phyloP scores from a whole-genome alignment of 352 stramenopile species.

The Pythium scleroteichum region DNA sequence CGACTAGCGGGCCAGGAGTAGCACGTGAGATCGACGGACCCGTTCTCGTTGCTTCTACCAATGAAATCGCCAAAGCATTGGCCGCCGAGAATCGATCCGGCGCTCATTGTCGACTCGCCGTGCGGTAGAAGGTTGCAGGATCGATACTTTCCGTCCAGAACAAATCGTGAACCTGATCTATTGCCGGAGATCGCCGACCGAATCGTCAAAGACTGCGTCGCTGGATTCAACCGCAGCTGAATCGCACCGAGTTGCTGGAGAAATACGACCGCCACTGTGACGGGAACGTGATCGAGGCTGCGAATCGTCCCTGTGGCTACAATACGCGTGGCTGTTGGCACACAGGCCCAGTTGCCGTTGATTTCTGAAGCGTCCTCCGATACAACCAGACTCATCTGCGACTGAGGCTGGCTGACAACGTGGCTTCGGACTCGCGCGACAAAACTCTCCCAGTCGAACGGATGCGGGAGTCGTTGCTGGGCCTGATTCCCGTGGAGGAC shows the following conservation, averaged over 20 bases:
- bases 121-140: slow-evolving; percentile 3
- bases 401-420: not conserved
- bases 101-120: slow-evolving; percentile 2
- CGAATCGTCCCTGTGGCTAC: not conserved
- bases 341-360: not conserved
- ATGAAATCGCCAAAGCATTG: slow-evolving; percentile 21
- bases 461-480: not conserved
- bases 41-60: not conserved
- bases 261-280: not conserved
- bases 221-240: not conserved
- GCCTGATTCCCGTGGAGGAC: not conserved
- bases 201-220: not conserved
- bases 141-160: slow-evolving; percentile 2
- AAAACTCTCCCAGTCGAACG: slow-evolving; percentile 9
- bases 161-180: not conserved
- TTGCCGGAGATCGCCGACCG: not conserved
- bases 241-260: slow-evolving; percentile 4
- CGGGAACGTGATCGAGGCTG: not conserved
- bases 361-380: too few species aligned
- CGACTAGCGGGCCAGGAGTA: slow-evolving; percentile 8
- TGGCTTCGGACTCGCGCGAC: not conserved
- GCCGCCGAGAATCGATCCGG: not conserved
- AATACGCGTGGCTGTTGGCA: not conserved
- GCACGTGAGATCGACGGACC: not conserved
- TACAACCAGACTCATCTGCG: too few species aligned